Evolutionary conservation across 2,329 filamentous ascomycete species (phyloP).

Genomic region (Didymella sp.): DNA sequence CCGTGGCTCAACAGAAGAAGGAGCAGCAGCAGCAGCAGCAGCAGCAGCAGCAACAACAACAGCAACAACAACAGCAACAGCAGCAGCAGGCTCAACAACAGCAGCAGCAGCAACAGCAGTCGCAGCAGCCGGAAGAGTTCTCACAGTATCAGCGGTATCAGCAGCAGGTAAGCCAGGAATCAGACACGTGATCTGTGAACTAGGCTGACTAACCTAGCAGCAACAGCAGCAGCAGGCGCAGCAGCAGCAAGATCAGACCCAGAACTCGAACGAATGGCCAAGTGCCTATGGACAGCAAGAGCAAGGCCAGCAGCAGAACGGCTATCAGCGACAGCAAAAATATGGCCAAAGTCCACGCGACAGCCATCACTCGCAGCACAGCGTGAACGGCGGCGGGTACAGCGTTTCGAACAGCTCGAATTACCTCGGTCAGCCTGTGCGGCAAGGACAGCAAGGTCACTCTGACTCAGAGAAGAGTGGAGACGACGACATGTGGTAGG

Average conservation of each 20-base stretch:
- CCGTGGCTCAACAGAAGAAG: slow-evolving; percentile 58
- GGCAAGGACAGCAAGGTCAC: slow-evolving; percentile 36
- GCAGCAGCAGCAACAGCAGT: slow-evolving; percentile 18
- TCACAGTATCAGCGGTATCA: slow-evolving; percentile 43
- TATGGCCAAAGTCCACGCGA: slow-evolving; percentile 38
- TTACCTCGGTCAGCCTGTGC: slow-evolving; percentile 43
- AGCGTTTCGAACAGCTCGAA: slow-evolving; percentile 48
- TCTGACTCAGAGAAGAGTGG: slow-evolving; percentile 42
- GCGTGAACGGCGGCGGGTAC: slow-evolving; percentile 40
- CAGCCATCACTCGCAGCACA: slow-evolving; percentile 45
- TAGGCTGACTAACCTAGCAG: slow-evolving; percentile 1
- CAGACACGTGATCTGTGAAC: slow-evolving; percentile 7
- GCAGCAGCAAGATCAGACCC: slow-evolving; percentile 33
- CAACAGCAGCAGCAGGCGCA: slow-evolving; percentile 23
- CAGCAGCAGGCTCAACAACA: slow-evolving; percentile 21
- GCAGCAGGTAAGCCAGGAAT: slow-evolving; percentile 24
- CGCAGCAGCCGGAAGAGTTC: slow-evolving; percentile 42
- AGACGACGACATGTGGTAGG: slow-evolving; percentile 51
- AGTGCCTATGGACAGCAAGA: slow-evolving; percentile 26
- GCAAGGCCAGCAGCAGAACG: slow-evolving; percentile 22
- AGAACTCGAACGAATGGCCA: slow-evolving; percentile 34
- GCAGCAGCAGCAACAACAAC: slow-evolving; percentile 56
- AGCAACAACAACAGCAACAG: slow-evolving; percentile 20
- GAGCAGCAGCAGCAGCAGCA: slow-evolving; percentile 50
- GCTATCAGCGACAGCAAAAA: slow-evolving; percentile 25